A percentile compares a stretch with the other conserved stretches of the same genome.
phyloP scores from a whole-genome alignment of 78 protist genomes.

The Trichosphaerium sp. region DNA sequence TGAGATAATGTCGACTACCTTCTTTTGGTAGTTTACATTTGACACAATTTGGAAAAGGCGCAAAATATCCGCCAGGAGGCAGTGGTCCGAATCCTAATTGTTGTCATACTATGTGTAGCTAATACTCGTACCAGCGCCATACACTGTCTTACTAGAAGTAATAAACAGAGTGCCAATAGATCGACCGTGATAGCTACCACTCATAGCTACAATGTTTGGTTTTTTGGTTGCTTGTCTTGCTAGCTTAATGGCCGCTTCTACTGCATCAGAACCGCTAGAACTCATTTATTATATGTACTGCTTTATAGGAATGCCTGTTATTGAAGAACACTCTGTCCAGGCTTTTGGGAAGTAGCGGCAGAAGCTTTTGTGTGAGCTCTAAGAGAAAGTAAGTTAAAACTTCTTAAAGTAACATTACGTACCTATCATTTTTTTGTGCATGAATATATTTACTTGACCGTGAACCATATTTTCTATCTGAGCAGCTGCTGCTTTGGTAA shows the following conservation, averaged over 20 bases:
- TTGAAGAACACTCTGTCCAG: too few species aligned
- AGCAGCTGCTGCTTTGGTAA: constrained; percentile 20
- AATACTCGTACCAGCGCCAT: constrained; percentile 1
- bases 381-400: too few species aligned
- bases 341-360: too few species aligned
- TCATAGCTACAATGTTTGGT: constrained; percentile 32
- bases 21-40: background rate
- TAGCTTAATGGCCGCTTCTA: constrained; percentile 53
- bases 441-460: constrained; percentile 3
- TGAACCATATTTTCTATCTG: constrained; percentile 35
- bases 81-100: constrained; percentile 15
- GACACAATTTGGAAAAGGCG: constrained; percentile 51
- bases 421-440: too few species aligned
- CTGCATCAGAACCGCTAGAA: constrained; percentile 68
- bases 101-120: too few species aligned
- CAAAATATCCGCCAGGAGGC: constrained; percentile 21
- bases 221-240: constrained; percentile 23
- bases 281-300: too few species aligned
- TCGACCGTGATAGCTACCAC: constrained; percentile 59
- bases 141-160: constrained; percentile 20
- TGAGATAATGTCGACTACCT: too few species aligned
- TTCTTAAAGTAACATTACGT: too few species aligned
- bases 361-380: too few species aligned
- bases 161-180: constrained; percentile 19
- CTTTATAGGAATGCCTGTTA: too few species aligned